Conservation (phyloP, 306 rosid species). For the Casuarina equisetifolia region DNA sequence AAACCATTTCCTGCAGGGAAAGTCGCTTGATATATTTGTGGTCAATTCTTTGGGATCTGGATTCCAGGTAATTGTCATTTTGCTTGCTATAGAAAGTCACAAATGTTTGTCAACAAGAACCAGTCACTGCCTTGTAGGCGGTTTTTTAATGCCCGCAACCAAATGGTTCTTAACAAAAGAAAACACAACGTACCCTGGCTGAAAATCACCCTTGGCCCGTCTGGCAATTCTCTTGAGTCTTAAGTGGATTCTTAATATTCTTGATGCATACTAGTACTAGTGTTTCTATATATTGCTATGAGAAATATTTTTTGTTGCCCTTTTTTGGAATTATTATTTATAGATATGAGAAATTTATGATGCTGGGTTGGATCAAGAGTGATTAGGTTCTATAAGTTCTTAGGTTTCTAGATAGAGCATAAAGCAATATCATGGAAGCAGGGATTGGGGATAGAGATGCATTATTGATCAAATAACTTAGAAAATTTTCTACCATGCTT, state of each 20-base stretch:
- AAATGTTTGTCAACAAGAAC: neutral
- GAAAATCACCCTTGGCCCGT: neutral
- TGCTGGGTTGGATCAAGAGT: neutral
- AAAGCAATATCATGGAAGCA: neutral
- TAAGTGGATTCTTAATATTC: neutral
- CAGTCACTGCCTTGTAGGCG: neutral
- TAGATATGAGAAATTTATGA: neutral
- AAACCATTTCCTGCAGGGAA: slow-evolving; percentile 57
- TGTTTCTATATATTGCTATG: neutral
- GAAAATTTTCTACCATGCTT: neutral
- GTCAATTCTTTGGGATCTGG: slow-evolving; percentile 96
- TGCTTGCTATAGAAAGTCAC: neutral
- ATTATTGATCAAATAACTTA: neutral
- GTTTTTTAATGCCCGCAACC: neutral
- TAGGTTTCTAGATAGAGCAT: neutral
- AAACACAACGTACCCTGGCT: neutral
- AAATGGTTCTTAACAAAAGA: neutral
- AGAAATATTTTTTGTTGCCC: neutral
- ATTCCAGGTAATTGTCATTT: slow-evolving; percentile 61
- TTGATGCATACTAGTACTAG: neutral
- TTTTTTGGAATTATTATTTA: neutral
- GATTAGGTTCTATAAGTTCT: neutral
- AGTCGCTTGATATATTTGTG: slow-evolving; percentile 90
- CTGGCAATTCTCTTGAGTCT: neutral
- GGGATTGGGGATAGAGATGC: neutral